Conservation (phyloP, 2,329 filamentous ascomycete genomes). For the Sphaerulina vaccinii region DNA sequence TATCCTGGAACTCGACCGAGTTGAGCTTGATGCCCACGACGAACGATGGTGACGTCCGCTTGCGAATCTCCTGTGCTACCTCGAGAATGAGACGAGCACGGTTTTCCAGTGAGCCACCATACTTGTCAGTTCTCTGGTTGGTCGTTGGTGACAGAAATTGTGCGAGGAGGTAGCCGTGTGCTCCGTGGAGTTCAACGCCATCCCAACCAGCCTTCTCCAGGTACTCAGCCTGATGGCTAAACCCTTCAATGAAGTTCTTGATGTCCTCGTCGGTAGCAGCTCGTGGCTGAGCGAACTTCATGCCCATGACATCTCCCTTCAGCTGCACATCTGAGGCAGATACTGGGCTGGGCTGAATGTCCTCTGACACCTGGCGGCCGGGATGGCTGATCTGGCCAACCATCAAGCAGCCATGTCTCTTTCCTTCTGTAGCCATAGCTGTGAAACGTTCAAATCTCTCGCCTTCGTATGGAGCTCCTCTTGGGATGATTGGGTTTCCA, state of each 20-base stretch:
- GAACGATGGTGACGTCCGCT: conserved; percentile 42
- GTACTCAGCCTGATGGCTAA: conserved; percentile 62
- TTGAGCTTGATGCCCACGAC: conserved; percentile 60
- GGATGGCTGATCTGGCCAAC: conserved; percentile 63
- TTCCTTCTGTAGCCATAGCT: conserved; percentile 54
- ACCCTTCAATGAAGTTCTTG: conserved; percentile 57
- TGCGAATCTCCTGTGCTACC: conserved; percentile 41
- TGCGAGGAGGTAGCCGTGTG: conserved; percentile 47
- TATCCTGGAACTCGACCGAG: conserved; percentile 55
- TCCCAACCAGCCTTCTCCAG: conserved; percentile 62
- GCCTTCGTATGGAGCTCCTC: conserved; percentile 51
- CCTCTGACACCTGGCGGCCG: conserved; percentile 53
- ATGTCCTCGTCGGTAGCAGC: conserved; percentile 58
- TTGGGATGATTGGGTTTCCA: conserved; percentile 59
- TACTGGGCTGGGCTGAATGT: conserved; percentile 52
- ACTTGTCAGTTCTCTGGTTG: conserved; percentile 46
- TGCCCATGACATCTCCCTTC: conserved; percentile 45
- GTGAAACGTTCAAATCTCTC: conserved; percentile 61
- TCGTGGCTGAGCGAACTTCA: conserved; percentile 55
- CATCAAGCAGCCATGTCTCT: conserved; percentile 58
- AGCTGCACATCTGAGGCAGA: conserved; percentile 53
- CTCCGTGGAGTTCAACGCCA: conserved; percentile 49
- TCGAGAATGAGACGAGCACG: conserved; percentile 45
- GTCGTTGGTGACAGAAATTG: conserved; percentile 47
- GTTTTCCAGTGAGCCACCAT: conserved; percentile 45